A percentile compares a stretch with the other conserved stretches of the same genome.
Evolutionary conservation across 148 eudicot species (phyloP).

Genomic region (Chenopodium formosanum): DNA sequence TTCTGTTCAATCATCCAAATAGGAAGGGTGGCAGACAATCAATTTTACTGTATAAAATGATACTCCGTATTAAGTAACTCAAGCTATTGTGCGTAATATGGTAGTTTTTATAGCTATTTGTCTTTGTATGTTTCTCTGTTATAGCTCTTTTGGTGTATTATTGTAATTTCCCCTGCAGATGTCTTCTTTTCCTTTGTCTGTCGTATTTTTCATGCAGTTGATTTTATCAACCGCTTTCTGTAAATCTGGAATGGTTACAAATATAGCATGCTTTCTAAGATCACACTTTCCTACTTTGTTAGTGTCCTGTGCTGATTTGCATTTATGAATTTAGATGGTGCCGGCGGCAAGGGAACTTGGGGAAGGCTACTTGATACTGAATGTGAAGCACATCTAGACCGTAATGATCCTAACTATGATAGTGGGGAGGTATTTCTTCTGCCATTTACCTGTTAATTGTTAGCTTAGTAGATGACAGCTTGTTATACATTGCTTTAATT

Average conservation of each 20-base stretch:
- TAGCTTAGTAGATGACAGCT: slow-evolving; percentile 2
- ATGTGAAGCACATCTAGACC: slow-evolving; percentile 64
- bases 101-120: not conserved
- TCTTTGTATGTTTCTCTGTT: not conserved
- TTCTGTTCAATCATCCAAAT: not conserved
- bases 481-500: not conserved
- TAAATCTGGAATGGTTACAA: not conserved
- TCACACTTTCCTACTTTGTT: not conserved
- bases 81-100: no score
- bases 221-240: not conserved
- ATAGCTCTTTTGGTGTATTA: not conserved
- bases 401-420: slow-evolving; percentile 94
- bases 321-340: slow-evolving; percentile 63
- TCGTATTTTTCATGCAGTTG: not conserved
- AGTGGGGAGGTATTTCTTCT: slow-evolving; percentile 75
- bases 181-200: not conserved
- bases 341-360: slow-evolving; percentile 98
- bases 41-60: not conserved
- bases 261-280: not conserved
- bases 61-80: no score
- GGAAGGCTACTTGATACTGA: slow-evolving; percentile 90
- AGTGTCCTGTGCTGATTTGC: not conserved
- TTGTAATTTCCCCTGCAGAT: not conserved
- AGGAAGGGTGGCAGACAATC: not conserved
- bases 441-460: not conserved